phyloP scores from a whole-genome alignment of 495 filamentous ascomycete genomes.

The Immersiella caudata region DNA sequence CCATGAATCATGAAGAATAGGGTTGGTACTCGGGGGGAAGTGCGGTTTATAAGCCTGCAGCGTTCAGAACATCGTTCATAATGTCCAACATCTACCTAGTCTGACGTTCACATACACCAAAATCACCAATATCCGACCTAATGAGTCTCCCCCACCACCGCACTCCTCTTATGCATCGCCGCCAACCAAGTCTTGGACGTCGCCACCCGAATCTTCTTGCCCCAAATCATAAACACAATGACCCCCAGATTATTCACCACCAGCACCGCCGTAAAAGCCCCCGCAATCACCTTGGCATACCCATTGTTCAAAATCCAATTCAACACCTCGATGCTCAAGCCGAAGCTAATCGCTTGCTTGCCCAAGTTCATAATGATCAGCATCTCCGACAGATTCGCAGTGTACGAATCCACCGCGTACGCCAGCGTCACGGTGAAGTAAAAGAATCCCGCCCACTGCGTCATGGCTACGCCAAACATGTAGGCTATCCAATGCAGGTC shows the following conservation, averaged over 20 bases:
- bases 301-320: slow-evolving; percentile 60
- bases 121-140: slow-evolving; percentile 3
- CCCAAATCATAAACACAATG: slow-evolving; percentile 58
- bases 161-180: slow-evolving; percentile 23
- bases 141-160: slow-evolving; percentile 19
- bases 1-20: too few relatives aligned
- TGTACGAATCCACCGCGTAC: slow-evolving; percentile 62
- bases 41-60: too few relatives aligned
- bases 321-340: slow-evolving; percentile 61
- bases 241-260: slow-evolving; percentile 60
- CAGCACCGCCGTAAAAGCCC: slow-evolving; percentile 58
- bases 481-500: slow-evolving; percentile 60
- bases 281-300: slow-evolving; percentile 61
- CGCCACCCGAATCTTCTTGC: slow-evolving; percentile 57
- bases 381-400: slow-evolving; percentile 63
- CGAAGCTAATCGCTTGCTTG: slow-evolving; percentile 67
- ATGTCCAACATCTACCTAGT: too few relatives aligned
- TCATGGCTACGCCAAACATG: slow-evolving; percentile 57
- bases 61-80: too few relatives aligned
- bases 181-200: slow-evolving; percentile 58
- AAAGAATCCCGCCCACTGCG: slow-evolving; percentile 57
- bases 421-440: slow-evolving; percentile 64
- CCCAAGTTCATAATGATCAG: slow-evolving; percentile 69
- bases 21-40: too few relatives aligned
- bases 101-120: too few relatives aligned